Base-by-base conservation (phyloP, 345 rosid genomes). In the Isatis tinctoria region DNA sequence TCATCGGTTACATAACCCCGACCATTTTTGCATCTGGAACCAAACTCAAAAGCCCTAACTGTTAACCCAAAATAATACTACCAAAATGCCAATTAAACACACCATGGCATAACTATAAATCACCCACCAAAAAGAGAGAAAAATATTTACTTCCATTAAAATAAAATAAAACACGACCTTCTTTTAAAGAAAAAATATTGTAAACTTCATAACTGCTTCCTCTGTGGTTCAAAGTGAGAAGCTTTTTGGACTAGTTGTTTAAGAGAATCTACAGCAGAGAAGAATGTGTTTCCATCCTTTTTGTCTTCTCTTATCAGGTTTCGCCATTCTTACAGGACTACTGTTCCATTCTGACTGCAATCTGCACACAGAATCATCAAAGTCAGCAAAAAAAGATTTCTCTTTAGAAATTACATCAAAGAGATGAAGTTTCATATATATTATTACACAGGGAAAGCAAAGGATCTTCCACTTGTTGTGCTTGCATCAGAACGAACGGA, bases 401-500 rank as follows among this genome's bases (percentile, higher is more conserved):
- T 13, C 32, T 33, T 18, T 11, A 32, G 6, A 24, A 2, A 2
- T 51, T 51, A 32, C 8, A 51, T 51, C 32, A 51, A 24, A 51
- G 3, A 12, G 28, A 51, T 51, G 32, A 51, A 24, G n/a, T 9
- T 7, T 10, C 9, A 49, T 20, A 51, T 48, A 47, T 22, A 24
- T 51, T 22, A 24, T 51, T 39, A 95, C 99, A 85, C 47, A 0
- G 99, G 99, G 78, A 95, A 95, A 68, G 99, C 97, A 13, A 95
- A 95, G 28, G 99, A 95, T 69, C 93, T 87, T 62, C 88, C 85
- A 79, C 97, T 95, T 0, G 97, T 85, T 11, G 96, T 85, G 85
- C 99, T 95, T 87, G 97, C 88, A 63, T 95, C 97, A 0, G 97
- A 95, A 77, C 97, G 80, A 61, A 79, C 85, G 12, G 97, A 95